Evolutionary conservation across 805 yeast species (phyloP), one percentile per base, ranked within the genome.

Genomic region (Kazachstania bromeliacearum): DNA sequence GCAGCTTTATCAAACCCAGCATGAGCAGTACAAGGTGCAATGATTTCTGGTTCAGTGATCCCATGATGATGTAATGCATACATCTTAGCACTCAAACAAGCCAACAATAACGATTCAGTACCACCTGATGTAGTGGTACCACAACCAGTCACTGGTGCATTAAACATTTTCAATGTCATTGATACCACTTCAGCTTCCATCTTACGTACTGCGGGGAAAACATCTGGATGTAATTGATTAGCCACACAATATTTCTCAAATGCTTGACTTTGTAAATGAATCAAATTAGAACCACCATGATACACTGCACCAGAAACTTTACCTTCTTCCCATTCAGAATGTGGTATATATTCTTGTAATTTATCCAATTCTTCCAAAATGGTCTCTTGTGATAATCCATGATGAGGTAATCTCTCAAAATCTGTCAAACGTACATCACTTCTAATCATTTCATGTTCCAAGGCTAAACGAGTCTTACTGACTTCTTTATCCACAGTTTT

Each of bases 1-100:
- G 94, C 79, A 3, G 97, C 97, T 61, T 89, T 89, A 53, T 84
- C 88, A 41, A 89, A 78, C 3, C 95, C 98, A 3, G 98, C 98
- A 60, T 89, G 98, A 2, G 88, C 78, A 0, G 96, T 82, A 10
- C 65, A 67, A 0, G 98, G 97, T 4, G 94, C 89, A 42, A 89
- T 69, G 41, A 92, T 79, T 59, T 92, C 97, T 0, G 96, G 95
- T 31, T 68, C 55, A 0, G 68, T 66, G 31, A 87, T 71, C 1
- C 87, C 81, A 38, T 64, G 69, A 30, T 68, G 60, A 14, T 63
- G 64, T 38, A 59, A 66, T 0, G 81, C 96, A 53, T 71, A 74
- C 57, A 83, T 82, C 41, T 94, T 75, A 0, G 97, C 97, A 17
- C 95, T 77, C 35, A 92, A 62, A 41, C 95, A 87, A 0, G 97